Evolutionary conservation across 441 rosid genomes (phyloP).

Genomic region (Kokia cookei): DNA sequence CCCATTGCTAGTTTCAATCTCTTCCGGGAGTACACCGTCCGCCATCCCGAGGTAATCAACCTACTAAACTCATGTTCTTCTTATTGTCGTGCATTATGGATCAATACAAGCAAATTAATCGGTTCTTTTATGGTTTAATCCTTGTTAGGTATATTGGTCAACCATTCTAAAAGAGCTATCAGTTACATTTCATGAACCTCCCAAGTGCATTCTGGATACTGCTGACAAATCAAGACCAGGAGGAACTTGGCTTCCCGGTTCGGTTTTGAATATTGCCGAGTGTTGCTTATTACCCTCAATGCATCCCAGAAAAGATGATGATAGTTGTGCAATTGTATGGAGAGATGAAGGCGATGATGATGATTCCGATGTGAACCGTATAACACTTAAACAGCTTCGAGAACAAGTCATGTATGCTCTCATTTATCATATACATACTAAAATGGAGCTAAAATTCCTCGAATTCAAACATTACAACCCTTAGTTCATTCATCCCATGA

Average conservation of each 20-base stretch:
- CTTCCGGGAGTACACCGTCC: constrained; percentile 55
- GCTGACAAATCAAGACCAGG: constrained; percentile 38
- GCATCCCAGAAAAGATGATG: constrained; percentile 49
- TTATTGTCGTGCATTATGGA: background rate
- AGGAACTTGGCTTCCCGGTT: constrained; percentile 80
- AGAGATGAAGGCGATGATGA: constrained; percentile 63
- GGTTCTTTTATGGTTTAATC: background rate
- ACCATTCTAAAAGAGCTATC: constrained; percentile 60
- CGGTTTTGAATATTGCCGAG: constrained; percentile 67
- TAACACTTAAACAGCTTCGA: constrained; percentile 66
- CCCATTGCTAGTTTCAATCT: constrained; percentile 59
- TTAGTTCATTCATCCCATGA: background rate
- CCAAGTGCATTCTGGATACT: constrained; percentile 65
- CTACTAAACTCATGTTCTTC: background rate
- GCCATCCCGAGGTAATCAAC: constrained; percentile 54
- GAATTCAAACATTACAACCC: background rate
- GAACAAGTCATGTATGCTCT: constrained; percentile 69
- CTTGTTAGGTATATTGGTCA: constrained; percentile 64
- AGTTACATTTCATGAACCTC: constrained; percentile 44
- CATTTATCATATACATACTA: background rate
- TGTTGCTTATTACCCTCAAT: constrained; percentile 59
- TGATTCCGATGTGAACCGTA: constrained; percentile 32
- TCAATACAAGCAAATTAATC: background rate
- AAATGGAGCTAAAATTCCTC: background rate
- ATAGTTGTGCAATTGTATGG: constrained; percentile 67